phyloP scores from a whole-genome alignment of 441 rosid species.

The Pelargonium cotyledonis region DNA sequence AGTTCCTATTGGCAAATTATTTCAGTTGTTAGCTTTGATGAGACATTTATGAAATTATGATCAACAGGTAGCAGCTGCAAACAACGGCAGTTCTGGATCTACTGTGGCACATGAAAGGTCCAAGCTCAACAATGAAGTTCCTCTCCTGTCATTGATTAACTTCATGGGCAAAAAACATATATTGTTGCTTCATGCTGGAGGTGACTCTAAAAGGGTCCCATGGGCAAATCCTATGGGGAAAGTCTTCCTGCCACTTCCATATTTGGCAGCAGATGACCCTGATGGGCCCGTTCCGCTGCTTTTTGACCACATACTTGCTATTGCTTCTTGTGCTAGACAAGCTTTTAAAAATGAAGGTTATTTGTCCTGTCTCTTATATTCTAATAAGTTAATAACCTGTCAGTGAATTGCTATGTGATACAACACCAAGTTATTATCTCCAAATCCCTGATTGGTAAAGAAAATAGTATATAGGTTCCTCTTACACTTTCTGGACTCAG shows the following conservation, averaged over 20 bases:
- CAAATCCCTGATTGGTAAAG: background rate
- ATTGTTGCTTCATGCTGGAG: constrained; percentile 94
- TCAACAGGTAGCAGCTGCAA: constrained; percentile 39
- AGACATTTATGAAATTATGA: constrained; percentile 15
- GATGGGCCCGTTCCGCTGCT: constrained; percentile 95
- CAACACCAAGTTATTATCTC: background rate
- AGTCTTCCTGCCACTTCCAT: constrained; percentile 89
- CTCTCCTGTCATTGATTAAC: constrained; percentile 31
- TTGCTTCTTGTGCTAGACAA: constrained; percentile 84
- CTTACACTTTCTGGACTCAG: background rate
- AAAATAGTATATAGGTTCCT: background rate
- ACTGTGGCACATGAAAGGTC: constrained; percentile 18
- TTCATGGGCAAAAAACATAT: constrained; percentile 64
- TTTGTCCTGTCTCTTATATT: constrained; percentile 7
- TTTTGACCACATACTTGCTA: constrained; percentile 92
- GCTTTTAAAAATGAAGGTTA: constrained; percentile 68
- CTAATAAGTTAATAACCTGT: background rate
- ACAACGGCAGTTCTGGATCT: constrained; percentile 29
- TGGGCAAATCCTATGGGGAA: constrained; percentile 99
- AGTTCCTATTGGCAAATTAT: constrained; percentile 10
- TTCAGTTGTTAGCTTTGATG: constrained; percentile 22
- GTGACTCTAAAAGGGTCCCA: constrained; percentile 95
- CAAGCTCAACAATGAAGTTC: constrained; percentile 15
- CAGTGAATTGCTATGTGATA: background rate
- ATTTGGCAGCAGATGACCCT: constrained; percentile 82